Base-by-base conservation (phyloP, 1,284 basidiomycete genomes). In the Papiliotrema terrestris region DNA sequence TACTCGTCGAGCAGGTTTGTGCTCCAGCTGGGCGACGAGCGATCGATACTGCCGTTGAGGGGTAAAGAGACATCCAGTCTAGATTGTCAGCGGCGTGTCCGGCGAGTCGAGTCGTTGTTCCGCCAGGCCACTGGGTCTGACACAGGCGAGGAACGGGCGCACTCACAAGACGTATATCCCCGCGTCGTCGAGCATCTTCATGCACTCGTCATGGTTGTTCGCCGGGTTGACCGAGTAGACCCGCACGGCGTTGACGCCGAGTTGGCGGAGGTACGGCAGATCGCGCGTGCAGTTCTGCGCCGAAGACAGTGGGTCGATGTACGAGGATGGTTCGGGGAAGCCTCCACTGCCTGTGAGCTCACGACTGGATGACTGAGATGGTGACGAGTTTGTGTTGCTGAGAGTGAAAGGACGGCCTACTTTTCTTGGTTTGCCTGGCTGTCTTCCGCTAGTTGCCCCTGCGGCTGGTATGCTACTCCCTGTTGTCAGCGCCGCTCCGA, bases 401-500 rank as follows among this genome's bases (percentile, higher is more conserved):
- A 48, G 45, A 43, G 17, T 50, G 48, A 17, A 38, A 50, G 38
- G 51, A 11, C 8, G 1, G 67, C 74, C 50, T 54, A 76, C 74
- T 78, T 75, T 2, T 61, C 71, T 8, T 82, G 78, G 67, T 89
- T 86, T 5, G 81, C 74, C 45, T 76, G 76, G 19, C 70, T 71
- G 51, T 62, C 78, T 5, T 58, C 67, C 14, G 76, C 70, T 56
- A 78, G 57, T 78, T 67, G 63, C 81, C 91, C 91, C 73, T 91
- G 88, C 57, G 85, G 83, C 74, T 95, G 91, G 76, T 96, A 96
- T 23, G 90, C 89, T 55, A 94, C 79, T 55, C 92, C 91, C 79
- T 79, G 55, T 23, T 45, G 26, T 37, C 11, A 38, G 25, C n/a
- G n/a, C n/a, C n/a, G n/a, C n/a, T n/a, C n/a, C n/a, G 36, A 9